These are phyloP conservation scores for Corinectria fuckeliana DNA, from an alignment of 2,329 filamentous ascomycete genomes.

Conservation along the genomic window DNA sequence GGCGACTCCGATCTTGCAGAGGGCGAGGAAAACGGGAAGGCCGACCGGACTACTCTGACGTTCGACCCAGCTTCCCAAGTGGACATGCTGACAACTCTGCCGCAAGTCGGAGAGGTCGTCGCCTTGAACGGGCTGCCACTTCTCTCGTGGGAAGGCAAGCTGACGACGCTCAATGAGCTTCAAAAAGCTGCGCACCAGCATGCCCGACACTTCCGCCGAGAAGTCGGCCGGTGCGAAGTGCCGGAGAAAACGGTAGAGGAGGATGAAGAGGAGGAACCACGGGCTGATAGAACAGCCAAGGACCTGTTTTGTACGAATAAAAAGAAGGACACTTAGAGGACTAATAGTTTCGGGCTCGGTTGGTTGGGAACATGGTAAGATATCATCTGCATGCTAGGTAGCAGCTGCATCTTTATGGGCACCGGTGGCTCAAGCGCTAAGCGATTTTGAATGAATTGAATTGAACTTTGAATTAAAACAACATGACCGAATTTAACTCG, in stretches of 20 bases:
- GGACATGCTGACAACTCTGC: slow-evolving; percentile 57
- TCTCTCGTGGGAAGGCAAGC: slow-evolving; percentile 68
- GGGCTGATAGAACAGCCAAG: slow-evolving; percentile 49
- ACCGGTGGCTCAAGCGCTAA: slow-evolving; percentile 16
- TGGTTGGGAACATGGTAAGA: slow-evolving; percentile 9
- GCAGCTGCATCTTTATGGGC: slow-evolving; percentile 5
- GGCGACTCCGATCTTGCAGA: slow-evolving; percentile 33
- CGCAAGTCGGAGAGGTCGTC: slow-evolving; percentile 51
- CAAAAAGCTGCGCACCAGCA: slow-evolving; percentile 58
- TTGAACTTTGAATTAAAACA: not conserved
- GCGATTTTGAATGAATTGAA: slow-evolving; percentile 14
- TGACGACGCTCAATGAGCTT: slow-evolving; percentile 48
- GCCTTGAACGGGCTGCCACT: slow-evolving; percentile 60
- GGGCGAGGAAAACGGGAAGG: slow-evolving; percentile 39
- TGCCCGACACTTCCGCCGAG: slow-evolving; percentile 62
- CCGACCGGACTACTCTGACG: slow-evolving; percentile 32
- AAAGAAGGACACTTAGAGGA: slow-evolving; percentile 38
- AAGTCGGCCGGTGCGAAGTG: slow-evolving; percentile 70
- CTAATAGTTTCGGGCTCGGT: not conserved
- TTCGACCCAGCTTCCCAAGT: slow-evolving; percentile 52
- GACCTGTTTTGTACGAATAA: slow-evolving; percentile 69
- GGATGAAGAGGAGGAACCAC: slow-evolving; percentile 25
- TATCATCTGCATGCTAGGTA: slow-evolving; percentile 8
- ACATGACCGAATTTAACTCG: too few relatives aligned
- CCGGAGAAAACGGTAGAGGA: slow-evolving; percentile 19